These are phyloP conservation scores for Leishmania mexicana DNA, from an alignment of 208 protist species.

Conservation along the genomic window DNA sequence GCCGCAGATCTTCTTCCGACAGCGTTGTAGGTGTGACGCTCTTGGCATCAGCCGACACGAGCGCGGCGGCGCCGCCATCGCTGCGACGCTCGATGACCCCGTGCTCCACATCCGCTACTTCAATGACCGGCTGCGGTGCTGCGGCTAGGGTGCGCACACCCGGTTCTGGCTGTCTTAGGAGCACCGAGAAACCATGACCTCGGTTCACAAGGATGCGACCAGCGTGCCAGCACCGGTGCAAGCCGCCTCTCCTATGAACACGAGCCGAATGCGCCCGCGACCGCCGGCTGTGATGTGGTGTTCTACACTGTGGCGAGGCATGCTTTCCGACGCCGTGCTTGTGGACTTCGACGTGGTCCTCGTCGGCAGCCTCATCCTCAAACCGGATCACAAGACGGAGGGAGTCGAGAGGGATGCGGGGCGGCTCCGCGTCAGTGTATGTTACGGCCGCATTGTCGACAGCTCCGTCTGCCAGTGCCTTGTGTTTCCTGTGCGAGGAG, in stretches of 20 bases:
- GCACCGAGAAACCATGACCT: neutral
- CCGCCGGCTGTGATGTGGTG: neutral
- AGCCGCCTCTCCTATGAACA: neutral
- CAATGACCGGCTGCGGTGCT: neutral
- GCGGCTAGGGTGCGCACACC: neutral
- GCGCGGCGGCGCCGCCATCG: neutral
- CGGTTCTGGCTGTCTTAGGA: neutral
- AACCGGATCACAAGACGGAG: conserved; percentile 17
- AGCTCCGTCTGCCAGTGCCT: neutral
- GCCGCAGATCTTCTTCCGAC: conserved; percentile 5
- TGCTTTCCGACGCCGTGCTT: neutral
- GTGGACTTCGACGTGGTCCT: neutral
- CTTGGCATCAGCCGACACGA: neutral
- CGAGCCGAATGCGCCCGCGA: neutral
- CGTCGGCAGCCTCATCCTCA: neutral
- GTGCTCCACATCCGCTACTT: neutral
- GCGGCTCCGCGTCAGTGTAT: neutral
- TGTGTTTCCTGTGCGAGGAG: neutral
- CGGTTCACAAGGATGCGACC: neutral
- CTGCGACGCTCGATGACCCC: neutral
- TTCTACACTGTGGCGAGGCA: neutral
- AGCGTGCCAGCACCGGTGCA: neutral
- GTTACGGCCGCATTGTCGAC: neutral
- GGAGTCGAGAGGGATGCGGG: conserved; percentile 2
- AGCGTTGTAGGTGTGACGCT: neutral